Evolutionary conservation across 495 filamentous ascomycete genomes (phyloP).

Genomic region (Geoglossum glabrum): DNA sequence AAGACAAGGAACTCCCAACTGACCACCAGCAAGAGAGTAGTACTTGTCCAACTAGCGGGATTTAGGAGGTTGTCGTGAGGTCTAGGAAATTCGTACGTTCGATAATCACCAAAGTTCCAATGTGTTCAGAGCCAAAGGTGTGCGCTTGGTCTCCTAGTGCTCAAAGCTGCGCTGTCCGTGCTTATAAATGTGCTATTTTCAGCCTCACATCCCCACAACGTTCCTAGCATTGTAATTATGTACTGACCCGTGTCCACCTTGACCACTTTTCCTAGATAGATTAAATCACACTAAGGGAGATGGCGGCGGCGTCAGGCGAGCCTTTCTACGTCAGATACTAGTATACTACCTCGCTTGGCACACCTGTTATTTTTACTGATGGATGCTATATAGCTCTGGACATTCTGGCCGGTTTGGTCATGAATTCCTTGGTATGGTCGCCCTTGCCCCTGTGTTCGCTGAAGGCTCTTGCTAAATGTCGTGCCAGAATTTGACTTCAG

Average conservation of each 20-base stretch:
- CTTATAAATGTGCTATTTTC: background rate
- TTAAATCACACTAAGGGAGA: background rate
- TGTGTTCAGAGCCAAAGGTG: background rate
- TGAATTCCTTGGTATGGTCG: constrained; percentile 72
- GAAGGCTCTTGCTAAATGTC: constrained; percentile 15
- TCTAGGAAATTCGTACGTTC: background rate
- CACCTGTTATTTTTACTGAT: constrained; percentile 30
- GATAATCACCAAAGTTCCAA: background rate
- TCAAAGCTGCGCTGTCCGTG: background rate
- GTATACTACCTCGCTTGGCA: constrained; percentile 33
- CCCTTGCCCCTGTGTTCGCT: background rate
- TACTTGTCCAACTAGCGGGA: background rate
- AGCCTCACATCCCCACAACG: background rate
- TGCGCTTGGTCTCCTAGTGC: background rate
- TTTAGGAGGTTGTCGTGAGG: background rate
- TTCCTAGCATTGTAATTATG: no score
- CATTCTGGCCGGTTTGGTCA: constrained; percentile 96
- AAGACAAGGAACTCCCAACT: background rate
- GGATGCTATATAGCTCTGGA: constrained; percentile 48
- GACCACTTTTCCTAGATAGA: background rate
- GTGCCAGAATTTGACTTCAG: constrained; percentile 85
- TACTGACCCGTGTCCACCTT: no score
- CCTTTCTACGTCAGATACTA: constrained; percentile 96
- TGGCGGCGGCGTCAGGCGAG: constrained; percentile 36
- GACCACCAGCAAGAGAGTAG: background rate